A percentile compares a stretch with the other conserved stretches of the same genome.
phyloP scores from a whole-genome alignment of 202 grass and related monocot species.

The Schoenoplectus triqueter region DNA sequence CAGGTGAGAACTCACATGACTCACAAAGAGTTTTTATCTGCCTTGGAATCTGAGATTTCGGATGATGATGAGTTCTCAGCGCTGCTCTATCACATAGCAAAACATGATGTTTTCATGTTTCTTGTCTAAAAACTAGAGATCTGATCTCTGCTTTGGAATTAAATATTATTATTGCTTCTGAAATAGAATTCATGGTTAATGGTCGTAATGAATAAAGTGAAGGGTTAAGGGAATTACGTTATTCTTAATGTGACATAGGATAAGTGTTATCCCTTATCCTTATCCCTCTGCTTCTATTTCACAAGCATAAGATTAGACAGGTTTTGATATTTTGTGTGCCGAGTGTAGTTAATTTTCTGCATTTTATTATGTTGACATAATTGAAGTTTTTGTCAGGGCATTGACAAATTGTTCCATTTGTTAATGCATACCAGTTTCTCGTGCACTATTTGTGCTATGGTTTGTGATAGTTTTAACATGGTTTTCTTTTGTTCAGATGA shows the following conservation, averaged over 20 bases:
- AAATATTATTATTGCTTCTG: neutral
- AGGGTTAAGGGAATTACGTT: neutral
- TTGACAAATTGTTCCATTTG: slow-evolving; percentile 10
- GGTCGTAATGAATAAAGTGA: neutral
- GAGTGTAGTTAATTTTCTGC: slow-evolving; percentile 4
- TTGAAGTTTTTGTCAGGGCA: neutral
- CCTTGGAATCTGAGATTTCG: too few species aligned
- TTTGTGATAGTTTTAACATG: neutral
- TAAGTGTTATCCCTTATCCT: neutral
- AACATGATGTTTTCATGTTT: neutral
- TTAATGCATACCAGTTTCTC: slow-evolving; percentile 19
- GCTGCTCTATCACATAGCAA: neutral
- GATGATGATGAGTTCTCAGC: neutral
- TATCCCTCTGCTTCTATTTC: neutral
- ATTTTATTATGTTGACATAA: neutral
- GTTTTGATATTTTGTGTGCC: slow-evolving; percentile 11
- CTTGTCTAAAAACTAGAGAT: neutral
- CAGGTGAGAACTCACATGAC: too few species aligned
- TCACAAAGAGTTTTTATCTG: too few species aligned
- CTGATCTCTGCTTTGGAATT: neutral
- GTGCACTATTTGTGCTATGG: neutral
- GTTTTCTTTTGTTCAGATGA: slow-evolving; percentile 46
- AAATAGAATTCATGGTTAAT: neutral
- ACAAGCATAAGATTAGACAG: neutral
- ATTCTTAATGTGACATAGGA: neutral